Evolutionary conservation across 2,329 filamentous ascomycete species (phyloP).

Genomic region (Colletotrichum tanaceti): DNA sequence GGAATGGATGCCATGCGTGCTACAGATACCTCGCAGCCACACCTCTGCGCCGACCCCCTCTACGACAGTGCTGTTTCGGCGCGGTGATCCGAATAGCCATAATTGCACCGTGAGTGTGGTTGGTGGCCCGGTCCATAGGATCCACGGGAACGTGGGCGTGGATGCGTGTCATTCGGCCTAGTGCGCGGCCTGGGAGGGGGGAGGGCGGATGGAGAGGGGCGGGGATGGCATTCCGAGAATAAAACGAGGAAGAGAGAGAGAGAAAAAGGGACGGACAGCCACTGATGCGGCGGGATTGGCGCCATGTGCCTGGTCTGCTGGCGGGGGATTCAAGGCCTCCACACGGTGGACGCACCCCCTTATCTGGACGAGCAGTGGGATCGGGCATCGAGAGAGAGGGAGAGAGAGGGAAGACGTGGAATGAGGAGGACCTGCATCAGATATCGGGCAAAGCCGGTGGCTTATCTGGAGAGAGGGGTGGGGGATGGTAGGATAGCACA

Average conservation of each 20-base stretch:
- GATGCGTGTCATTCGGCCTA: not conserved
- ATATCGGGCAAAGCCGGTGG: slow-evolving; percentile 25
- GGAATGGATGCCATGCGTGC: no score
- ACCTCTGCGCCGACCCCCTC: not conserved
- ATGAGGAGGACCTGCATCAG: slow-evolving; percentile 6
- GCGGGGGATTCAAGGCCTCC: slow-evolving; percentile 9
- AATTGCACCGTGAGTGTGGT: not conserved
- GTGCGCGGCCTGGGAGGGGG: not conserved
- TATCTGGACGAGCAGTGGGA: not conserved
- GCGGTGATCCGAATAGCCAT: slow-evolving; percentile 11
- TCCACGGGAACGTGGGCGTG: not conserved
- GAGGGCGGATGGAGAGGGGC: not conserved
- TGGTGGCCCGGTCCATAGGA: not conserved
- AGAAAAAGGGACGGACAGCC: slow-evolving; percentile 2
- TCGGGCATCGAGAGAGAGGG: slow-evolving; percentile 21
- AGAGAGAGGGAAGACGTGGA: not conserved
- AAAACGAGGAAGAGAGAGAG: no score
- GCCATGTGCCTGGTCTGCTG: slow-evolving; percentile 32
- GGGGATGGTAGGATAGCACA: not conserved
- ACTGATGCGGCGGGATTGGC: slow-evolving; percentile 35
- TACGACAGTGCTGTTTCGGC: slow-evolving; percentile 9
- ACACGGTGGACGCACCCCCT: not conserved
- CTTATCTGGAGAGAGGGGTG: not conserved
- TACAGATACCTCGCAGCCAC: no score
- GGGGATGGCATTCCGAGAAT: not conserved